Percentiles rank a stretch among this genome's conserved stretches.
These are phyloP conservation scores for Aspergillus baeticus DNA, from an alignment of 495 filamentous ascomycete species.

Conservation along the genomic window DNA sequence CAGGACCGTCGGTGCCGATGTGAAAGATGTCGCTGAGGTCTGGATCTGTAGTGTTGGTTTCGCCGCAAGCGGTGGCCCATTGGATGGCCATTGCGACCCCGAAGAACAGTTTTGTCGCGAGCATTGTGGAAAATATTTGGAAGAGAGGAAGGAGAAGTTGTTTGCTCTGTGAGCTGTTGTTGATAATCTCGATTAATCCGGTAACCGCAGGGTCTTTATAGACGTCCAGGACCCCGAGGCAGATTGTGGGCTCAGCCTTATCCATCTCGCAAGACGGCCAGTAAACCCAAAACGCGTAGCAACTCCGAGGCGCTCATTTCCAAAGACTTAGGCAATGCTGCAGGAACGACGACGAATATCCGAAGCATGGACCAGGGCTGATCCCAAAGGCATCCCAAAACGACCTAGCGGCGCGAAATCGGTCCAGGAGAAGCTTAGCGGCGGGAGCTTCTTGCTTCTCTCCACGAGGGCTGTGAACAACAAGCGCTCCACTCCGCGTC, in stretches of 20 bases:
- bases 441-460: background rate
- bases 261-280: background rate
- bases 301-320: background rate
- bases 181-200: background rate
- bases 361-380: background rate
- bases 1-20: constrained; percentile 6
- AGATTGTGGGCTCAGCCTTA: background rate
- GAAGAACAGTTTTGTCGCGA: background rate
- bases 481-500: background rate
- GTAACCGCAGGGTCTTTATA: background rate
- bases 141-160: background rate
- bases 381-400: background rate
- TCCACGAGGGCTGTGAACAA: background rate
- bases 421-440: background rate
- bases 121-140: background rate
- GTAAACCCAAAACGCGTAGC: background rate
- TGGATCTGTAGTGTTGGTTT: background rate
- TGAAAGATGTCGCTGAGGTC: background rate
- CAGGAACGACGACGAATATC: too few relatives aligned
- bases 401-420: background rate
- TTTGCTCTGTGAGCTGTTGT: background rate
- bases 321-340: background rate
- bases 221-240: background rate
- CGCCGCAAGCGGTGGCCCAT: background rate
- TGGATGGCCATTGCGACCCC: background rate